Percentiles rank a stretch among this genome's conserved stretches.
Evolutionary conservation across 2,329 filamentous ascomycete species (phyloP).

Genomic region (Meredithiella fracta): DNA sequence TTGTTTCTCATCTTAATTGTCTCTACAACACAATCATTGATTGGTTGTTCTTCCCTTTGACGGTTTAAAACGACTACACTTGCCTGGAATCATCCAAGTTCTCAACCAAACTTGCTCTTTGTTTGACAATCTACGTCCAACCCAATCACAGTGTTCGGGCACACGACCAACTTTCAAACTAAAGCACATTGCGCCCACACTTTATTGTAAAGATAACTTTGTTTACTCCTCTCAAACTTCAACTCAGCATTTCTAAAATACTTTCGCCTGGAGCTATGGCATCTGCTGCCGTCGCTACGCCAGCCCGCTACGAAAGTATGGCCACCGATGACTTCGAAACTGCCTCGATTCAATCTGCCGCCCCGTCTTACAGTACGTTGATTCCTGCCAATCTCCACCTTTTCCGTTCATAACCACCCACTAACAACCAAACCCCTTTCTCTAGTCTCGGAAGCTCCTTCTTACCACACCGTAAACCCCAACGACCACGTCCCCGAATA

Average conservation of each 20-base stretch:
- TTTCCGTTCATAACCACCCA: neutral
- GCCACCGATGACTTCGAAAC: constrained; percentile 46
- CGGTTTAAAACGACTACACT: too few species aligned
- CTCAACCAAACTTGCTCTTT: too few species aligned
- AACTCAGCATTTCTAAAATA: neutral
- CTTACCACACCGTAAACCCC: constrained; percentile 42
- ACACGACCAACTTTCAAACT: too few species aligned
- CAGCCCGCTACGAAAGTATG: constrained; percentile 18
- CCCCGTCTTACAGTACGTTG: constrained; percentile 49
- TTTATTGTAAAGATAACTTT: too few species aligned
- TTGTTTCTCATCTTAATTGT: too few species aligned
- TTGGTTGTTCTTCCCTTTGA: too few species aligned
- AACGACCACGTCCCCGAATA: constrained; percentile 35
- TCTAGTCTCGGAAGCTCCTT: constrained; percentile 46
- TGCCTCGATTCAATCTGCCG: constrained; percentile 44
- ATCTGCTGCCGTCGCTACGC: constrained; percentile 2
- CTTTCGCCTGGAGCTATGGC: neutral
- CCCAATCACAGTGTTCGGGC: too few species aligned
- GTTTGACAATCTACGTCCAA: too few species aligned
- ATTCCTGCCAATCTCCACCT: neutral
- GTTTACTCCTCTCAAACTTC: neutral
- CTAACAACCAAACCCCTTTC: neutral
- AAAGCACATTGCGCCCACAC: too few species aligned
- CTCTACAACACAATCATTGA: too few species aligned
- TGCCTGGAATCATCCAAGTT: too few species aligned